phyloP scores from a whole-genome alignment of 2,329 filamentous ascomycete species.

The Alternaria arbusti region DNA sequence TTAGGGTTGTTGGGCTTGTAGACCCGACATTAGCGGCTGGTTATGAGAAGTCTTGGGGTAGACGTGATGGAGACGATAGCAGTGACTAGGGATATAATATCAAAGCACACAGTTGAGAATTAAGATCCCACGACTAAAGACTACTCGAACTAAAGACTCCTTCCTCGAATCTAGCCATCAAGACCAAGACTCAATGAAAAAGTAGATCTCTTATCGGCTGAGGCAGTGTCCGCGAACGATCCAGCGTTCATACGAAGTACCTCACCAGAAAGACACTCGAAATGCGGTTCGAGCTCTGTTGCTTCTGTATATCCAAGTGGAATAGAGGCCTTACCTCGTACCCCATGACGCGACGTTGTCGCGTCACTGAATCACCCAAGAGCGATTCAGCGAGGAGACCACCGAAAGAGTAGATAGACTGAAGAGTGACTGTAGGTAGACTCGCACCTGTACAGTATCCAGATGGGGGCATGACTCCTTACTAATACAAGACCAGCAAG shows the following conservation, averaged over 20 bases:
- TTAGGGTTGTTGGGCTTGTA: constrained; percentile 38
- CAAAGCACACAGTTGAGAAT: not conserved
- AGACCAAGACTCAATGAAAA: not conserved
- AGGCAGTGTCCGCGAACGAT: not conserved
- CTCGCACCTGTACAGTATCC: not conserved
- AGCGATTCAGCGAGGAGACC: not conserved
- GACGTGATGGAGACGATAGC: not conserved
- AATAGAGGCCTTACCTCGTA: not conserved
- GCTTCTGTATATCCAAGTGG: not conserved
- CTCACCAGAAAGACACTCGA: not conserved
- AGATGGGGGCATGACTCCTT: not conserved
- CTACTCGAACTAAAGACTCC: not conserved
- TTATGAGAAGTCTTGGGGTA: constrained; percentile 14
- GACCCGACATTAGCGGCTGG: constrained; percentile 29
- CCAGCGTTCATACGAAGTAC: not conserved
- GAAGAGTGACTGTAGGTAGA: not conserved
- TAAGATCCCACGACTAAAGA: too few species aligned
- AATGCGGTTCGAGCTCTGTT: not conserved
- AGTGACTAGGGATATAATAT: constrained; percentile 3
- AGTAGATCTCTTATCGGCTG: not conserved
- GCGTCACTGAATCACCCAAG: not conserved
- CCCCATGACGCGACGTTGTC: not conserved
- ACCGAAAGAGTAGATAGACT: not conserved
- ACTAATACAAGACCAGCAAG: not conserved
- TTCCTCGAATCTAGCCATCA: not conserved